phyloP scores from a whole-genome alignment of 768 basidiomycete species.

The Hypholoma fasciculare region DNA sequence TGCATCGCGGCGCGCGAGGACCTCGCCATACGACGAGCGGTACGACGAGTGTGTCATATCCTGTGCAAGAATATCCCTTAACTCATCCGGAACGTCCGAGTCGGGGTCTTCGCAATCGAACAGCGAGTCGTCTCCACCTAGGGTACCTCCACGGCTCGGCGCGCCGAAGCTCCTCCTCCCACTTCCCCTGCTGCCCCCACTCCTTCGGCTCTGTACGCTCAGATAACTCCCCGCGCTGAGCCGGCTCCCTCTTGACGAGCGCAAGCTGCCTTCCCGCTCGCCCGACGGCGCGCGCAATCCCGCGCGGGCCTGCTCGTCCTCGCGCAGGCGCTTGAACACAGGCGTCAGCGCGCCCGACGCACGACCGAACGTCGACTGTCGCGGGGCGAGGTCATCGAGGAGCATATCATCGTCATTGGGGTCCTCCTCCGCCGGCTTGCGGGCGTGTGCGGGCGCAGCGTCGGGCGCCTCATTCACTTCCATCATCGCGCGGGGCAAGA shows the following conservation, averaged over 20 bases:
- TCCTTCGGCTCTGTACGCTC: not conserved
- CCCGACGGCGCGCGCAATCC: not conserved
- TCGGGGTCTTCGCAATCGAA: slow-evolving; percentile 63
- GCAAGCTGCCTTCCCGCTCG: not conserved
- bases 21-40: too few relatives aligned
- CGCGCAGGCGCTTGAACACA: slow-evolving; percentile 35
- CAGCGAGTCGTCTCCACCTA: slow-evolving; percentile 53
- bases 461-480: not conserved
- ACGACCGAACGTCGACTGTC: slow-evolving; percentile 31
- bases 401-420: not conserved
- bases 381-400: not conserved
- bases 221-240: not conserved
- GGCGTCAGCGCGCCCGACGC: slow-evolving; percentile 24
- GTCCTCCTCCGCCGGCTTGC: slow-evolving; percentile 20
- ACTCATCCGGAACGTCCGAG: slow-evolving; percentile 80
- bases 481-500: slow-evolving; percentile 9
- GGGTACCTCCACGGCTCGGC: slow-evolving; percentile 67
- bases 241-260: not conserved
- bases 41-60: not conserved
- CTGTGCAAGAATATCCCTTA: slow-evolving; percentile 57
- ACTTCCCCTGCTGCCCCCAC: not conserved
- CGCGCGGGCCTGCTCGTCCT: slow-evolving; percentile 10
- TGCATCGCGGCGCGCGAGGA: slow-evolving; percentile 11
- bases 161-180: slow-evolving; percentile 30
- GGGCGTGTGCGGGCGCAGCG: slow-evolving; percentile 22